A percentile compares a stretch with the other conserved stretches of the same genome.
Conservation (phyloP, 2,329 filamentous ascomycete species). For the Fusarium mangiferae region DNA sequence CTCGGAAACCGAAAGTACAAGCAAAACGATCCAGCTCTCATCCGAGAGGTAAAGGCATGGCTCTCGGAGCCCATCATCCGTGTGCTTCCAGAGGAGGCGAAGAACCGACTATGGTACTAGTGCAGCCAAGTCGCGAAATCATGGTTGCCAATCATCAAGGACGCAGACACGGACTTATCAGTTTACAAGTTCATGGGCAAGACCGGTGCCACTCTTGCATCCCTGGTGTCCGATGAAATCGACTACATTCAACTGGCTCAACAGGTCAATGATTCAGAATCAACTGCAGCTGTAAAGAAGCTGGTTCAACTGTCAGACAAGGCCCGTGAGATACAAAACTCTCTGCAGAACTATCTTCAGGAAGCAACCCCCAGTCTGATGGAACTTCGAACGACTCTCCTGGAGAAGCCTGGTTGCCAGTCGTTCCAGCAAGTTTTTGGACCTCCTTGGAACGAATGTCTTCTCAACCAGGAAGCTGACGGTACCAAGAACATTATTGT, state of each 20-base stretch:
- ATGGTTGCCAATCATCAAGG: background rate
- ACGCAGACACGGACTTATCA: background rate
- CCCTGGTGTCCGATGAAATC: background rate
- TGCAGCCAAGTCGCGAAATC: background rate
- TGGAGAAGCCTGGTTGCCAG: background rate
- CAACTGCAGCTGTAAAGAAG: background rate
- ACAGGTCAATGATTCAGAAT: background rate
- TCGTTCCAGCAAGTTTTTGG: background rate
- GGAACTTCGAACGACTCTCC: background rate
- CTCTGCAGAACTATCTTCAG: background rate
- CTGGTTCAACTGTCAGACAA: background rate
- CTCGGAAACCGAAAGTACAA: slow-evolving; percentile 7
- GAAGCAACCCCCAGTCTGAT: background rate
- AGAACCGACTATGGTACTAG: slow-evolving; percentile 12
- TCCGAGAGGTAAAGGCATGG: background rate
- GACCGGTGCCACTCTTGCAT: background rate
- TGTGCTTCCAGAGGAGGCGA: slow-evolving; percentile 3
- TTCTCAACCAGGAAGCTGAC: background rate
- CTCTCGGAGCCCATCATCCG: background rate
- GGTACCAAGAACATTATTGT: slow-evolving; percentile 1
- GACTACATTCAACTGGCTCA: background rate
- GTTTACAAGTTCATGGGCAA: background rate
- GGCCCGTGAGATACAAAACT: background rate
- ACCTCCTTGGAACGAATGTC: background rate
- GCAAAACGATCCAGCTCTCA: background rate